Evolutionary conservation across 441 rosid species (phyloP).

Genomic region (Croton setiger): DNA sequence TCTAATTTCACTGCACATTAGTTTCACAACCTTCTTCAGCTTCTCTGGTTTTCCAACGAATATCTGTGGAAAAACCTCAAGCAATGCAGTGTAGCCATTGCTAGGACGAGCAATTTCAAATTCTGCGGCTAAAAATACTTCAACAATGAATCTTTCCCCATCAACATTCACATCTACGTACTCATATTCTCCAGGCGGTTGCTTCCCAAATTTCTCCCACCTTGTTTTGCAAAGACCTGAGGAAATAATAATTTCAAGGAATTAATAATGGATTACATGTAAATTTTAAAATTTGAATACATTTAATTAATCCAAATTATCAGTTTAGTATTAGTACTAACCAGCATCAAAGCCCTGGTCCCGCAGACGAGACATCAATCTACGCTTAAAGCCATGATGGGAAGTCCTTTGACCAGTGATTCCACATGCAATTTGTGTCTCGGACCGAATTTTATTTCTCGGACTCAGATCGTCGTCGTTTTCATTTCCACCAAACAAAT

Average conservation of each 20-base stretch:
- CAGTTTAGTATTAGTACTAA: constrained; percentile 12
- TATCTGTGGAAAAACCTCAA: constrained; percentile 41
- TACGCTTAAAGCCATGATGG: constrained; percentile 36
- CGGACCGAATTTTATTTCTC: constrained; percentile 30
- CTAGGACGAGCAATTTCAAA: constrained; percentile 71
- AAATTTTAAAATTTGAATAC: too few relatives aligned
- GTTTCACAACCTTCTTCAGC: constrained; percentile 49
- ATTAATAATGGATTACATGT: too few relatives aligned
- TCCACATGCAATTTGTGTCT: constrained; percentile 27
- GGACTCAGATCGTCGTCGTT: constrained; percentile 26
- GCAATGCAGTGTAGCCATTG: constrained; percentile 33
- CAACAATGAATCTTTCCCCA: constrained; percentile 51
- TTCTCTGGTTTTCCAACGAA: constrained; percentile 50
- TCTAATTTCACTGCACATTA: constrained; percentile 58
- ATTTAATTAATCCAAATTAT: too few relatives aligned
- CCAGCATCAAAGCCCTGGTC: constrained; percentile 71
- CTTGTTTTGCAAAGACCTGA: constrained; percentile 78
- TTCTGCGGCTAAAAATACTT: constrained; percentile 45
- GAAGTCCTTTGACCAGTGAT: constrained; percentile 23
- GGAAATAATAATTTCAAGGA: too few relatives aligned
- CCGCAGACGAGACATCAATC: constrained; percentile 50
- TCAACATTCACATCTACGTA: constrained; percentile 42
- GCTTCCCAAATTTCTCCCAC: constrained; percentile 62
- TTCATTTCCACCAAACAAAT: constrained; percentile 17
- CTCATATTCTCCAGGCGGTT: constrained; percentile 55